Evolutionary conservation across 495 filamentous ascomycete genomes (phyloP).

Genomic region (Lophiotrema nucula): DNA sequence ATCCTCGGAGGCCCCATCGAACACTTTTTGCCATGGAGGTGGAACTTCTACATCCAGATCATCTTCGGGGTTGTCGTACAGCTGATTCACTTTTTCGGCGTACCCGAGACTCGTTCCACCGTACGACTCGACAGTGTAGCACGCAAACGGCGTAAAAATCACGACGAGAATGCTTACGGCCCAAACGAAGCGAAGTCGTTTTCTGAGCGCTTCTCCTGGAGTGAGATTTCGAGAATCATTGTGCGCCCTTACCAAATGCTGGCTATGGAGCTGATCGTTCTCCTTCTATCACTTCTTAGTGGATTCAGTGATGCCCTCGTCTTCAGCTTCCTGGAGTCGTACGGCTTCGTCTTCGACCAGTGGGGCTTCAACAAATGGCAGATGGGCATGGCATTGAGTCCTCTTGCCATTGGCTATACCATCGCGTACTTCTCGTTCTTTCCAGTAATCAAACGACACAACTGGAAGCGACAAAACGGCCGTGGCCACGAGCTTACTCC

Average conservation of each 20-base stretch:
- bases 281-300: slow-evolving; percentile 67
- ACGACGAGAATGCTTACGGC: slow-evolving; percentile 54
- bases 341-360: slow-evolving; percentile 57
- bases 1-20: slow-evolving; percentile 78
- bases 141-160: slow-evolving; percentile 51
- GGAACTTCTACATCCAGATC: slow-evolving; percentile 52
- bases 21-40: slow-evolving; percentile 64
- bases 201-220: slow-evolving; percentile 55
- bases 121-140: slow-evolving; percentile 60
- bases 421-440: slow-evolving; percentile 56
- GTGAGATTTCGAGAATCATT: slow-evolving; percentile 61
- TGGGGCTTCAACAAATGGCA: slow-evolving; percentile 54
- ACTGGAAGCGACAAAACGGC: slow-evolving; percentile 49
- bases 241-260: slow-evolving; percentile 75
- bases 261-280: slow-evolving; percentile 70
- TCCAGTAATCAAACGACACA: slow-evolving; percentile 54
- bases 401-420: slow-evolving; percentile 60
- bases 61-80: slow-evolving; percentile 59
- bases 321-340: slow-evolving; percentile 67
- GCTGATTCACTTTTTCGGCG: slow-evolving; percentile 50
- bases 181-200: slow-evolving; percentile 62
- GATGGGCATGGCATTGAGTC: slow-evolving; percentile 55
- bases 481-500: slow-evolving; percentile 55
- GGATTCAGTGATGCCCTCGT: slow-evolving; percentile 82
- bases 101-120: slow-evolving; percentile 58